Base-by-base conservation (phyloP, 2,329 filamentous ascomycete genomes). In the Bipolaris oryzae region DNA sequence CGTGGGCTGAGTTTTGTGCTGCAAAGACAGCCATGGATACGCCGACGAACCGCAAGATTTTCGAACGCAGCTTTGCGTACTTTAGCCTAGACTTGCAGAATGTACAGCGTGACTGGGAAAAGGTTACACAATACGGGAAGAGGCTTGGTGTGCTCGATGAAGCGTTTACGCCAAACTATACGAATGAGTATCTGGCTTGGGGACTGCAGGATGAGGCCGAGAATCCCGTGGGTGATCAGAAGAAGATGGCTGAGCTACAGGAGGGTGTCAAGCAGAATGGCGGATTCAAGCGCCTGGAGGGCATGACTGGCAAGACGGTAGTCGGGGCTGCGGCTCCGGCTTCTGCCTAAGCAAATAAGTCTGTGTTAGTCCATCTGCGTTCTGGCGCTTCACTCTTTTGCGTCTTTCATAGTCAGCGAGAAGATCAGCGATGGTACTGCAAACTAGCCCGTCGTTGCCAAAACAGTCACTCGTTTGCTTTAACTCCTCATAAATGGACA, bases 81-180 rank as follows among this genome's bases (percentile, higher is more conserved):
- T 90, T 92, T 75, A 89, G 86, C 56, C 82, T 82, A 62, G 89
- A 92, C 64, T 71, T 92, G 62, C 88, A 90, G 84, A 92, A 92
- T 64, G 89, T 92, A 5, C 65, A 76, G 50, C 84, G 90, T 45
- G 89, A 92, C 78, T 92, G 89, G 89, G 76, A 82, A 55, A 92
- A 92, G 81, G 90, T 92, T 10, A 92, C 89, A 43, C 82, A 81
- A 61, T 92, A 92, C 71, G 89, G 89, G 31, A 90, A 91, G 81
- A 81, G 89, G 3, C 81, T 92, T 2, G 87, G 84, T 3, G 87
- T 92, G 21, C 71, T 92, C 55, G 80, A 83, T n/a, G 79, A 80
- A 15, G 74, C 70, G 62, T 92, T 92, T 68, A 74, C 78, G 71
- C 85, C 89, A 13, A 92, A 92, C 80, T 92, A 91, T 76, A 91